Evolutionary conservation across 108 stramenopile genomes (phyloP).

Genomic region (Nitzschia palea): DNA sequence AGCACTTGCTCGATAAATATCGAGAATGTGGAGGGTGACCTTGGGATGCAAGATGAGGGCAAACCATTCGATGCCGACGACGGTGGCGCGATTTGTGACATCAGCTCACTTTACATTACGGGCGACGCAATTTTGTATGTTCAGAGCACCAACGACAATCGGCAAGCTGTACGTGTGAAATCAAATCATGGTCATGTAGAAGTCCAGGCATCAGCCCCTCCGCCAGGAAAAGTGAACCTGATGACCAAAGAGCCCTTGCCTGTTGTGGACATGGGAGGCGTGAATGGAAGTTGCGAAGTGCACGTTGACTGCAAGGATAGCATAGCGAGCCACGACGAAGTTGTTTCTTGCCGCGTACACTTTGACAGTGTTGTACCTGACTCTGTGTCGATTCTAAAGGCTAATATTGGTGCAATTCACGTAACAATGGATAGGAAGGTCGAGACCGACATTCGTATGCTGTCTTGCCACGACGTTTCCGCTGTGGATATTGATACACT

Average conservation of each 20-base stretch:
- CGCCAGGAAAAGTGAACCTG: conserved; percentile 22
- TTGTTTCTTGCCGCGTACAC: conserved; percentile 56
- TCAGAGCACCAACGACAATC: conserved; percentile 9
- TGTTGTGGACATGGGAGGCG: conserved; percentile 80
- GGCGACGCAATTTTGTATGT: conserved; percentile 32
- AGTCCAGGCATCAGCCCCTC: conserved; percentile 22
- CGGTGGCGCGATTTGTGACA: conserved; percentile 67
- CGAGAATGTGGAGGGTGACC: conserved; percentile 6
- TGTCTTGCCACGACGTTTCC: conserved; percentile 25
- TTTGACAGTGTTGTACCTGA: conserved; percentile 77
- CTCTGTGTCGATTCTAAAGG: conserved; percentile 62
- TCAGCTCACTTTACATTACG: conserved; percentile 75
- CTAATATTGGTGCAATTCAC: conserved; percentile 39
- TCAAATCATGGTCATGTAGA: conserved; percentile 70
- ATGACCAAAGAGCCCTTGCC: conserved; percentile 30
- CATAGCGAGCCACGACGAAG: conserved; percentile 4
- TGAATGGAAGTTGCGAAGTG: conserved; percentile 86
- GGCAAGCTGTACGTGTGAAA: conserved; percentile 67
- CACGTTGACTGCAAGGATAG: background rate
- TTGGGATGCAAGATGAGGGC: background rate
- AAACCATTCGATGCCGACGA: conserved; percentile 65
- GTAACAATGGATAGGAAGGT: conserved; percentile 86
- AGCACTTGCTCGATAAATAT: conserved; percentile 36
- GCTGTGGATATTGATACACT: conserved; percentile 29
- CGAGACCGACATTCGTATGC: conserved; percentile 71